Evolutionary conservation across 441 rosid genomes (phyloP).

Genomic region (Brassica balearica): DNA sequence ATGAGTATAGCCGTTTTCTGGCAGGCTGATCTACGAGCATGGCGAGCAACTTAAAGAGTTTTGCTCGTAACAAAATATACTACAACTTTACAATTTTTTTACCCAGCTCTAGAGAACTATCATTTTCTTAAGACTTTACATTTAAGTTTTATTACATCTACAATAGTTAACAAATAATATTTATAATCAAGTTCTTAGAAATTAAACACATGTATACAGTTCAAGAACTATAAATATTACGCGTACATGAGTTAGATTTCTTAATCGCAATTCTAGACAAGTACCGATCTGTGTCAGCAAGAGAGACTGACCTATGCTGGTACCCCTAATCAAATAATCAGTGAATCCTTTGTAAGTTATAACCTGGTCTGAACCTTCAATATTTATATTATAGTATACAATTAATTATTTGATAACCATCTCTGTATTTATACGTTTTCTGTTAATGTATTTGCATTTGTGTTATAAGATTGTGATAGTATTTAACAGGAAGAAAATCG

Average conservation of each 20-base stretch:
- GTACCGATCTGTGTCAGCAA: not conserved
- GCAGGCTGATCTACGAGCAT: conserved; percentile 1
- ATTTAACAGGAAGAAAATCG: not conserved
- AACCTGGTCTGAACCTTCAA: not conserved
- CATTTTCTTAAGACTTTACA: not conserved
- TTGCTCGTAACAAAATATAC: not conserved
- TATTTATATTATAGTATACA: not conserved
- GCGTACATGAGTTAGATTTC: not conserved
- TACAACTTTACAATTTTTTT: not conserved
- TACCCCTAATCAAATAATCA: not conserved
- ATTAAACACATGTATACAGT: not conserved
- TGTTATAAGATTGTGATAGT: not conserved
- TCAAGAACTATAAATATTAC: not conserved
- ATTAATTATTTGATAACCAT: not conserved
- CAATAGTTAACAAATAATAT: not conserved
- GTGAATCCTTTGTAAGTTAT: not conserved
- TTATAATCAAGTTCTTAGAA: not conserved
- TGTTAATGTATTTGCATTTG: not conserved
- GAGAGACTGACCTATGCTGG: not conserved
- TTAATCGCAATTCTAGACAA: conserved; percentile 4
- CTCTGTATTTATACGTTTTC: conserved; percentile 1
- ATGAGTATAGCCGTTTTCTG: conserved; percentile 6
- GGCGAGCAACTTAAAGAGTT: not conserved
- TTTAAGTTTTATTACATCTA: not conserved
- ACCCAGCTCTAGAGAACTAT: not conserved